A percentile compares a stretch with the other conserved stretches of the same genome.
Evolutionary conservation across 2,329 filamentous ascomycete species (phyloP).

Genomic region (Pseudogymnoascus sp.): DNA sequence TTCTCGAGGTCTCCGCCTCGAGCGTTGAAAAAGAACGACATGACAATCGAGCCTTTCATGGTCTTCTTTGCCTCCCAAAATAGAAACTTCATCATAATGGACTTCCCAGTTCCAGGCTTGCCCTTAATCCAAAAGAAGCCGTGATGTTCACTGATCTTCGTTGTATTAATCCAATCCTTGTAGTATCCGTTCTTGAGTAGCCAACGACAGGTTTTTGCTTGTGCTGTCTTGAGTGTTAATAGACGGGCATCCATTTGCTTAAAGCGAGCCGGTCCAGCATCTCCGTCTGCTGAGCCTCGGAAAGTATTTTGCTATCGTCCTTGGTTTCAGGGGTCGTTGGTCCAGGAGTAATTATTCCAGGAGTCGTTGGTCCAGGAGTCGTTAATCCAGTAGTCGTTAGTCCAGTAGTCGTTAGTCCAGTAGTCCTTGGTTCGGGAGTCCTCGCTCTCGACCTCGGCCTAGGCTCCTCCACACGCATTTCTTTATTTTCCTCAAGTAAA

Average conservation of each 20-base stretch:
- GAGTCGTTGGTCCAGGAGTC: background rate
- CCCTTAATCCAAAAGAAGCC: constrained; percentile 44
- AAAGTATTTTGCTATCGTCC: background rate
- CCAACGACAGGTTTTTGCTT: constrained; percentile 37
- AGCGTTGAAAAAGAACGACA: constrained; percentile 29
- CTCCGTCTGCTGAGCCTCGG: background rate
- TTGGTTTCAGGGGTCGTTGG: background rate
- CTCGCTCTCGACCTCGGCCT: background rate
- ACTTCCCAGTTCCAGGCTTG: constrained; percentile 42
- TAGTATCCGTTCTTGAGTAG: constrained; percentile 32
- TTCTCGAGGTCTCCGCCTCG: constrained; percentile 34
- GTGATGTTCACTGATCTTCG: constrained; percentile 25
- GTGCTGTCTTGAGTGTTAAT: constrained; percentile 20
- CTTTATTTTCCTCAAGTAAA: background rate
- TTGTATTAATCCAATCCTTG: constrained; percentile 32
- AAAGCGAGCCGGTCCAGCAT: background rate
- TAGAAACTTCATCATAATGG: constrained; percentile 36
- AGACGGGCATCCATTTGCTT: background rate
- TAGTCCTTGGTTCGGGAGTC: too few species aligned
- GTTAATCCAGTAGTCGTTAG: background rate
- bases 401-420: too few species aligned
- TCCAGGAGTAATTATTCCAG: too few species aligned
- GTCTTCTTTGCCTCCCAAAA: constrained; percentile 18
- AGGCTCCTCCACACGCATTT: background rate
- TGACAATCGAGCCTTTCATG: constrained; percentile 19